Conservation (phyloP, 2,329 filamentous ascomycete species). For the Colletotrichum truncatum region DNA sequence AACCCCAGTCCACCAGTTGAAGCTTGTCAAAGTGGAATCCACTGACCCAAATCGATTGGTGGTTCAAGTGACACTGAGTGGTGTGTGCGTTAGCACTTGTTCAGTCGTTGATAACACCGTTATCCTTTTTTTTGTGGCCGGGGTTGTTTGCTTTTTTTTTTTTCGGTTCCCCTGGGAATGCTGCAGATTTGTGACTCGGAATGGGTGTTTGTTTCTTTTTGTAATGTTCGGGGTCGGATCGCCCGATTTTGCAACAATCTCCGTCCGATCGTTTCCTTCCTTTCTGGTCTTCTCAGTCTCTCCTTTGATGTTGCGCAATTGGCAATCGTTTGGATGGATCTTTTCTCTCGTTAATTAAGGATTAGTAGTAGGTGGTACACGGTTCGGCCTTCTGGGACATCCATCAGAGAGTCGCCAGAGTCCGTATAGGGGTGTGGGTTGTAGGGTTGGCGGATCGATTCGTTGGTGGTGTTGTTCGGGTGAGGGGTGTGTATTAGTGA, state of each 20-base stretch:
- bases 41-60: slow-evolving; percentile 6
- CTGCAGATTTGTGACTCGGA: slow-evolving; percentile 11
- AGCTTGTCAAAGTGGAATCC: slow-evolving; percentile 14
- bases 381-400: not conserved
- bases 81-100: slow-evolving; percentile 21
- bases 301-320: not conserved
- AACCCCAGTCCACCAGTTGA: slow-evolving; percentile 15
- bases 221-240: not conserved
- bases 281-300: not conserved
- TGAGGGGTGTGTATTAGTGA: slow-evolving; percentile 13
- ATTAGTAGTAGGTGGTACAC: slow-evolving; percentile 16
- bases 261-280: not conserved
- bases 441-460: slow-evolving; percentile 3
- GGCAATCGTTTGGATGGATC: not conserved
- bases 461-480: not conserved
- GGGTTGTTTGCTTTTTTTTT: not conserved
- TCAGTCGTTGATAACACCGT: slow-evolving; percentile 5
- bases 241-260: not conserved
- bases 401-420: slow-evolving; percentile 18
- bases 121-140: slow-evolving; percentile 15
- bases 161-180: not conserved
- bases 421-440: not conserved
- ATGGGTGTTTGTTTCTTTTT: not conserved
- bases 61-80: slow-evolving; percentile 1
- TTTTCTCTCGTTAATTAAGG: slow-evolving; percentile 19